phyloP scores from a whole-genome alignment of 2,329 filamentous ascomycete species.

The Orbilia brochopaga region DNA sequence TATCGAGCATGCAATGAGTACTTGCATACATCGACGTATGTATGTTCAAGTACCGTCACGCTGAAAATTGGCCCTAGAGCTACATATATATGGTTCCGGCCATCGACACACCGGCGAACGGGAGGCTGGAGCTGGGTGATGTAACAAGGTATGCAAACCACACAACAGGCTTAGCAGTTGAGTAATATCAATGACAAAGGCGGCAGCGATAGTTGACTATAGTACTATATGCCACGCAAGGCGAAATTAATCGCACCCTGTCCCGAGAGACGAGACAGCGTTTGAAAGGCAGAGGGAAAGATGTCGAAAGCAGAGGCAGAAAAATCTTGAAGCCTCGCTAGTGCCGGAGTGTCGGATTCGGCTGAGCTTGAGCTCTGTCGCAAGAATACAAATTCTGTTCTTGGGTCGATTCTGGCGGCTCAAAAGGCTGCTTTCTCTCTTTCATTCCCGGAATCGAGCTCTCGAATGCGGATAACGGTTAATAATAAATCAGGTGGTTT shows the following conservation, averaged over 20 bases:
- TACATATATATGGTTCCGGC: slow-evolving; percentile 7
- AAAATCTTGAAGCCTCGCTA: slow-evolving; percentile 11
- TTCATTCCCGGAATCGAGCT: slow-evolving; percentile 5
- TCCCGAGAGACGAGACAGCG: background rate
- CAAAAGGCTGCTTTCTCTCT: background rate
- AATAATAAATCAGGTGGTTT: too few species aligned
- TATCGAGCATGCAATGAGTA: too few species aligned
- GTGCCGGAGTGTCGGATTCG: background rate
- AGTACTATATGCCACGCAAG: too few species aligned
- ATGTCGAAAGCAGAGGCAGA: background rate
- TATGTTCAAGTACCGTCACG: too few species aligned
- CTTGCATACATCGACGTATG: too few species aligned
- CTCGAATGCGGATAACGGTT: background rate
- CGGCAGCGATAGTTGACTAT: slow-evolving; percentile 15
- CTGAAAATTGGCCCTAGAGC: slow-evolving; percentile 4
- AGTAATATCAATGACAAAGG: slow-evolving; percentile 49
- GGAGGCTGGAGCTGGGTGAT: slow-evolving; percentile 18
- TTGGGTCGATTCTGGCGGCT: background rate
- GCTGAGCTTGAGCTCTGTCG: slow-evolving; percentile 44
- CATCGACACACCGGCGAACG: background rate
- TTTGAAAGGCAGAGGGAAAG: background rate
- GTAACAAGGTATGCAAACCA: slow-evolving; percentile 4
- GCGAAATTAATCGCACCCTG: slow-evolving; percentile 3
- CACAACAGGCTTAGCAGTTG: slow-evolving; percentile 5
- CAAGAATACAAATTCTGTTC: slow-evolving; percentile 40